Evolutionary conservation across 805 yeast genomes (phyloP).

Genomic region (Wickerhamomyces queroliae): DNA sequence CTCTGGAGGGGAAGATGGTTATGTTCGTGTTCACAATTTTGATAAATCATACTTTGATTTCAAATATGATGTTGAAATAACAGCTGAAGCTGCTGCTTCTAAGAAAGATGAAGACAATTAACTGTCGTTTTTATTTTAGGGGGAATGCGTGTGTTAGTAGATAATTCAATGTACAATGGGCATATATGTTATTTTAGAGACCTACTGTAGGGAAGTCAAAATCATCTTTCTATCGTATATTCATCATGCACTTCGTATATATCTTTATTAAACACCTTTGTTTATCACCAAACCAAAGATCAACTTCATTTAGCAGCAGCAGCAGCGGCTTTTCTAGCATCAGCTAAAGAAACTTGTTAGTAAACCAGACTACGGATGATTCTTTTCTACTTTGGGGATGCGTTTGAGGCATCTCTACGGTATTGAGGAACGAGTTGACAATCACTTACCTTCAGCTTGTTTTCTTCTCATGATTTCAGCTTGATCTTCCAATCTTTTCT

Average conservation of each 20-base stretch:
- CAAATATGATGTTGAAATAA: conserved; percentile 85
- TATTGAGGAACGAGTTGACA: neutral
- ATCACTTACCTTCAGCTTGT: conserved; percentile 69
- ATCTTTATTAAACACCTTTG: neutral
- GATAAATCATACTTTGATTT: conserved; percentile 92
- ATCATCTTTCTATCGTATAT: neutral
- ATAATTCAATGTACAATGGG: conserved; percentile 1
- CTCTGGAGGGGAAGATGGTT: conserved; percentile 99
- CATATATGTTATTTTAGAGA: neutral
- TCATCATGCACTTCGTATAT: neutral
- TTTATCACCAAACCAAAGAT: neutral
- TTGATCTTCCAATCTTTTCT: conserved; percentile 79
- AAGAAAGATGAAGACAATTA: conserved; percentile 1
- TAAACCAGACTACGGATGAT: no score
- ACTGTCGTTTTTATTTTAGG: neutral
- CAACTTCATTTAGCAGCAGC: conserved; percentile 2
- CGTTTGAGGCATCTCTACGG: no score
- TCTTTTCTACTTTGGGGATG: no score
- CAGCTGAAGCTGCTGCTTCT: conserved; percentile 43
- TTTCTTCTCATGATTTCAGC: conserved; percentile 88
- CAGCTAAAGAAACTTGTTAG: conserved; percentile 31
- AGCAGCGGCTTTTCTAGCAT: conserved; percentile 40
- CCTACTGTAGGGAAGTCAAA: neutral
- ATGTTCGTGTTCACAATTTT: conserved; percentile 87
- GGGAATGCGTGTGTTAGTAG: neutral